These are phyloP conservation scores for Fusarium neocosmosporiellum DNA, from an alignment of 2,329 filamentous ascomycete species.

Conservation along the genomic window DNA sequence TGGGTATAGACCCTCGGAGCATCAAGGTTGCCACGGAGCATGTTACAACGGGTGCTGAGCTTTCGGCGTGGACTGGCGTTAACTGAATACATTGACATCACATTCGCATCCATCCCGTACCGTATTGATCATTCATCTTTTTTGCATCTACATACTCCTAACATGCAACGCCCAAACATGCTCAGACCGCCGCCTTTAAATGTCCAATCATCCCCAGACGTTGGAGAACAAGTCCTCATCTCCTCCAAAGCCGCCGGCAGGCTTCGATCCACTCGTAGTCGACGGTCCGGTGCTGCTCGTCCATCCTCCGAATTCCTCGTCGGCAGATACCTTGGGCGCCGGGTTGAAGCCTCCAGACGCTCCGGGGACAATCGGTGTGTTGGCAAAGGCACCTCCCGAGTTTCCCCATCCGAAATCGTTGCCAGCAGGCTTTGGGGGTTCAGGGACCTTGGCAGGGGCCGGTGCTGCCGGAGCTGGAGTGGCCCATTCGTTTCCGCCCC, in stretches of 20 bases:
- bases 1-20: not conserved
- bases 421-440: slow-evolving; percentile 56
- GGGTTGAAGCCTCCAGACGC: slow-evolving; percentile 73
- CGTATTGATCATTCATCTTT: slow-evolving; percentile 33
- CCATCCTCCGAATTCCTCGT: slow-evolving; percentile 98
- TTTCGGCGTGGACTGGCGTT: slow-evolving; percentile 35
- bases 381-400: slow-evolving; percentile 61
- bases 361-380: slow-evolving; percentile 70
- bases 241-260: slow-evolving; percentile 69
- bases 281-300: slow-evolving; percentile 72
- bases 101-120: slow-evolving; percentile 9
- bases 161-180: slow-evolving; percentile 50
- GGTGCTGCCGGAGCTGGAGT: slow-evolving; percentile 54
- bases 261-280: slow-evolving; percentile 58
- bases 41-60: slow-evolving; percentile 12
- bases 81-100: slow-evolving; percentile 31
- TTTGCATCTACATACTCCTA: slow-evolving; percentile 48
- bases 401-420: slow-evolving; percentile 73
- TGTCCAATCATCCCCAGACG: slow-evolving; percentile 79
- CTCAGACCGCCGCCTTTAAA: slow-evolving; percentile 33
- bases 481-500: slow-evolving; percentile 90
- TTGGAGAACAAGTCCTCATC: slow-evolving; percentile 94
- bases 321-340: slow-evolving; percentile 79
- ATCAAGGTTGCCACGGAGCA: not conserved
- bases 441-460: slow-evolving; percentile 69